These are phyloP conservation scores for Yarrowia hollandica DNA, from an alignment of 805 yeast species.

Conservation along the genomic window DNA sequence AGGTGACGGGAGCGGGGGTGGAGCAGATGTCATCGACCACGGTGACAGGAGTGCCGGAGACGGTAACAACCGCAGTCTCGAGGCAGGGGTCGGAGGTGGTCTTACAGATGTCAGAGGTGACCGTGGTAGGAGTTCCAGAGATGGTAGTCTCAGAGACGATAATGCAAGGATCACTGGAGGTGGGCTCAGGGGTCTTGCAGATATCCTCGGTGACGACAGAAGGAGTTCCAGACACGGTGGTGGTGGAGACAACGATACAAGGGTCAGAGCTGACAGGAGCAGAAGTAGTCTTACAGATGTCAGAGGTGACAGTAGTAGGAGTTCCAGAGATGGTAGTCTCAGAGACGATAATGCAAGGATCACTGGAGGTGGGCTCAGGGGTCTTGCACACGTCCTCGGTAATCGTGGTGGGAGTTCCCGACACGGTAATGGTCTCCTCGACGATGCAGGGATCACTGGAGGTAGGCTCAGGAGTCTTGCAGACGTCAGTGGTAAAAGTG, in stretches of 20 bases:
- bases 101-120: not conserved
- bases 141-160: not conserved
- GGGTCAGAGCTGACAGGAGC: not conserved
- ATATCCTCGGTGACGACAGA: not conserved
- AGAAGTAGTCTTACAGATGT: not conserved
- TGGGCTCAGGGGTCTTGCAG: not conserved
- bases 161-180: not conserved
- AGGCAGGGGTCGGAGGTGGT: not conserved
- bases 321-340: not conserved
- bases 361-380: not conserved
- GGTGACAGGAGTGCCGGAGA: conserved; percentile 5
- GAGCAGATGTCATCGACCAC: not conserved
- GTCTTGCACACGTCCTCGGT: not conserved
- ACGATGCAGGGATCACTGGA: not conserved
- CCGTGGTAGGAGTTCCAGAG: not conserved
- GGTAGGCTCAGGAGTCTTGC: not conserved
- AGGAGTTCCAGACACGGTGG: not conserved
- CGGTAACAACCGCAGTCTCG: not conserved
- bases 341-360: not conserved
- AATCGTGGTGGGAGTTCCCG: not conserved
- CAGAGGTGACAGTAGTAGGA: not conserved
- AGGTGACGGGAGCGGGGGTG: not conserved
- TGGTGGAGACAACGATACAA: not conserved
- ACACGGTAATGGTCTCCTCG: not conserved
- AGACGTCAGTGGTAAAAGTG: not conserved